Base-by-base conservation (phyloP, 345 rosid genomes). In the Brassica nigra region DNA sequence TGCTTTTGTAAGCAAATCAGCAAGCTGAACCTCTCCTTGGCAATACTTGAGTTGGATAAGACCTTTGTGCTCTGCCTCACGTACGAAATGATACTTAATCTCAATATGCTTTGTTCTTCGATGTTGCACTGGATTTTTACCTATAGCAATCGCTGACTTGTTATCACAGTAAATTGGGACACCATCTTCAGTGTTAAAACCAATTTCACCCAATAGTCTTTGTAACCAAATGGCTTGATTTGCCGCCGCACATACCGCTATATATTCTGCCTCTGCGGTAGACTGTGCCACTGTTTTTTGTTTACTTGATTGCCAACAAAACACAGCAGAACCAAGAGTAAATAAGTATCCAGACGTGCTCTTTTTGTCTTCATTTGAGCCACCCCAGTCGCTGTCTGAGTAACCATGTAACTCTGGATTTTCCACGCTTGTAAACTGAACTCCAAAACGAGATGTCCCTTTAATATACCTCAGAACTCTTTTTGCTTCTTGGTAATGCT, bases 81-180 rank as follows among this genome's bases (percentile, higher is more conserved):
- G 11, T 0, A 74, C 62, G 0, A 44, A 62, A 2, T 74, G 70
- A 3, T 62, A 62, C 20, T 74, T 62, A 3, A 74, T 74, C 8
- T 75, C 64, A 4, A 54, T 64, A 6, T 65, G 66, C 2, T 74
- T 75, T 14, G 66, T 66, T 55, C 79, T 66, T 36, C 39, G 11
- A 15, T 76, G 67, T 0, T 65, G 73, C 2, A 75, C 72, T 0
- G 7, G 66, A 14, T 34, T 66, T 4, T 66, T 58, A 0, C 62
- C 30, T 0, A 58, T 20, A 0, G 6, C 62, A 20, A 20, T 58
- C 0, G 30, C 30, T 0, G 57, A 49, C 8, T 66, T 65, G 11
- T 66, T 67, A 1, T 76, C 66, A 5, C 64, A 76, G 1, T 14
- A 76, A 9, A 36, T 76, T 0, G 52, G 11, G 11, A 67, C 9